phyloP scores from a whole-genome alignment of 2,329 filamentous ascomycete species.

The Aspergillus clavatus region DNA sequence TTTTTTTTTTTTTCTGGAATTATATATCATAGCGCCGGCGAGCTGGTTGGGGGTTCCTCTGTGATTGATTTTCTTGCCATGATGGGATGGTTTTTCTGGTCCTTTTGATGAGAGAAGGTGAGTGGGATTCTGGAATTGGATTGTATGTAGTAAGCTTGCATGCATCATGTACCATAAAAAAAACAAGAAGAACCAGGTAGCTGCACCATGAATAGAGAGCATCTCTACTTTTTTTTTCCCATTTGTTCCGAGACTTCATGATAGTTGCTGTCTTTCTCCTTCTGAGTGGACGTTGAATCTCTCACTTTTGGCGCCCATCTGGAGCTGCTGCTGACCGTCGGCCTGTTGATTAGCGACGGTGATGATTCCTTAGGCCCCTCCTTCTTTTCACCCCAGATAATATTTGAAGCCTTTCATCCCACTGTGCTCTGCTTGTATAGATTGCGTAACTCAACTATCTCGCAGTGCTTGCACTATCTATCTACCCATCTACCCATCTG shows the following conservation, averaged over 20 bases:
- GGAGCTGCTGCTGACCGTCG: not conserved
- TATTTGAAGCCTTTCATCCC: too few species aligned
- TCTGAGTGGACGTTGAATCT: not conserved
- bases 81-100: constrained; percentile 11
- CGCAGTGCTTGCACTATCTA: too few species aligned
- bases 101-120: not conserved
- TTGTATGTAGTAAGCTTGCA: constrained; percentile 1
- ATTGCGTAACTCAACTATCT: too few species aligned
- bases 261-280: not conserved
- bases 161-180: not conserved
- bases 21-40: constrained; percentile 38
- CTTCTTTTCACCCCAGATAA: not conserved
- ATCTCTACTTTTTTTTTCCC: constrained; percentile 13
- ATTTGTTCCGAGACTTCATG: not conserved
- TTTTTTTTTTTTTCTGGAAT: constrained; percentile 27
- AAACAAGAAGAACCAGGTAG: not conserved
- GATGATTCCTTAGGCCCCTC: not conserved
- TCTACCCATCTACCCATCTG: not conserved
- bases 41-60: constrained; percentile 22
- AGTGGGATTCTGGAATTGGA: not conserved
- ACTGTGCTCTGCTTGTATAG: too few species aligned
- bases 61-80: constrained; percentile 9
- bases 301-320: not conserved
- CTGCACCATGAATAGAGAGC: constrained; percentile 4
- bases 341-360: not conserved